Conservation (phyloP, 805 yeast species). For the Brettanomyces custersianus region DNA sequence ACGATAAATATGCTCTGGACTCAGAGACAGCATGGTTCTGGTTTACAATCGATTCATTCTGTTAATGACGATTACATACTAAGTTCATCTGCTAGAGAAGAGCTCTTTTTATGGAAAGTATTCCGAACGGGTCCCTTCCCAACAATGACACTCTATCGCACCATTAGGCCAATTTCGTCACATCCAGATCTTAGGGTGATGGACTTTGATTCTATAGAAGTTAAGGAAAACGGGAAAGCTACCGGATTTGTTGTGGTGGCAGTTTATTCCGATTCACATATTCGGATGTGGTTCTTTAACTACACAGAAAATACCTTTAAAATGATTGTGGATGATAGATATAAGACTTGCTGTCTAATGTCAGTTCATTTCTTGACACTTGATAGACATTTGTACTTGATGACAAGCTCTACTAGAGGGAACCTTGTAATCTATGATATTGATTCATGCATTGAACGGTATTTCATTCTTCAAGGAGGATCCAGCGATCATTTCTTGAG, state of each 20-base stretch:
- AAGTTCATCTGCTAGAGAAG: conserved; percentile 79
- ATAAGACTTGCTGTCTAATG: conserved; percentile 71
- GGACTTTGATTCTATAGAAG: conserved; percentile 59
- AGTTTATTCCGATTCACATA: conserved; percentile 79
- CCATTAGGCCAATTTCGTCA: conserved; percentile 43
- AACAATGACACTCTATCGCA: conserved; percentile 38
- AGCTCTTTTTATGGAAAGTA: conserved; percentile 72
- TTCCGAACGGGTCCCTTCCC: conserved; percentile 13
- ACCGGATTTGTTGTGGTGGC: conserved; percentile 49
- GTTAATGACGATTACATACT: conserved; percentile 41
- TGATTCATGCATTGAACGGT: conserved; percentile 13
- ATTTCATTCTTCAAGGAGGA: conserved; percentile 6
- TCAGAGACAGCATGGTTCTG: conserved; percentile 78
- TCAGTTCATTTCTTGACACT: conserved; percentile 40
- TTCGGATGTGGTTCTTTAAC: conserved; percentile 55
- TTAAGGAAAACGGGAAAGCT: conserved; percentile 13
- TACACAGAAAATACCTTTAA: conserved; percentile 28
- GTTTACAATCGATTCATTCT: conserved; percentile 67
- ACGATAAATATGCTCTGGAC: conserved; percentile 43
- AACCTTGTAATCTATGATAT: conserved; percentile 55
- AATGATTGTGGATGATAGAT: conserved; percentile 38
- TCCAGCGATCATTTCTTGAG: conserved; percentile 1
- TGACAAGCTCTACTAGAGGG: conserved; percentile 81
- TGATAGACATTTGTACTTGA: conserved; percentile 25
- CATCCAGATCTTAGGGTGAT: conserved; percentile 83